Evolutionary conservation across 495 filamentous ascomycete species (phyloP).

Genomic region (Jackrogersella multiformis): DNA sequence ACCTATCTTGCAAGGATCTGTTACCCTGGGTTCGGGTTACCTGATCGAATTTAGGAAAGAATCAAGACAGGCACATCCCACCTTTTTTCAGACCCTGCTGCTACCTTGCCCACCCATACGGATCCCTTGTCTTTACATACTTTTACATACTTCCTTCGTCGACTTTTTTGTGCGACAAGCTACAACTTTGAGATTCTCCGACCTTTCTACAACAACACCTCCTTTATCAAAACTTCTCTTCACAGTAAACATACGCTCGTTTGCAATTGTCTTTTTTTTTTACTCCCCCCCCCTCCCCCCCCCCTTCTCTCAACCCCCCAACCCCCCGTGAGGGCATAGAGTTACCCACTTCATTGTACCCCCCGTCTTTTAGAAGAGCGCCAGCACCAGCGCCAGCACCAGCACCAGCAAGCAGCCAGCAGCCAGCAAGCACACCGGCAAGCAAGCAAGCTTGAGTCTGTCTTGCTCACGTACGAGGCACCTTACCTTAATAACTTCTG

Average conservation of each 20-base stretch:
- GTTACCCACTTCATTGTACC: slow-evolving; percentile 37
- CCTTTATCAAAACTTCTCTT: slow-evolving; percentile 8
- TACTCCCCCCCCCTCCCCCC: too few species aligned
- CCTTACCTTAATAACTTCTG: slow-evolving; percentile 25
- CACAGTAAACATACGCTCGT: slow-evolving; percentile 31
- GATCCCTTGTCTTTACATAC: slow-evolving; percentile 19
- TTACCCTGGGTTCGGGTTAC: slow-evolving; percentile 42
- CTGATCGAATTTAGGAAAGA: slow-evolving; percentile 38
- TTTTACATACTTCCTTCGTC: slow-evolving; percentile 31
- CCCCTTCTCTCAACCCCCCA: too few species aligned
- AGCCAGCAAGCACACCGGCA: too few species aligned
- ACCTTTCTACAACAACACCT: slow-evolving; percentile 39
- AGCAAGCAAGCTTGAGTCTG: slow-evolving; percentile 2
- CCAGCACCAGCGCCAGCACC: not conserved
- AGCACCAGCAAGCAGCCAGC: too few species aligned
- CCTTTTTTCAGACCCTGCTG: slow-evolving; percentile 32
- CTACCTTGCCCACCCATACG: slow-evolving; percentile 30
- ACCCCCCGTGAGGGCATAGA: slow-evolving; percentile 27
- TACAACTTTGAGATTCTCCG: slow-evolving; percentile 23
- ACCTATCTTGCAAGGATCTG: slow-evolving; percentile 33
- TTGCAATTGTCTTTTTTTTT: slow-evolving; percentile 27
- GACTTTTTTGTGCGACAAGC: slow-evolving; percentile 33
- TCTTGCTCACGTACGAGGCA: not conserved
- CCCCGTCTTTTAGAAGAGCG: slow-evolving; percentile 3
- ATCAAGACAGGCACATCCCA: slow-evolving; percentile 39